Evolutionary conservation across 495 filamentous ascomycete genomes (phyloP).

Genomic region (Lichenothelia convexa): DNA sequence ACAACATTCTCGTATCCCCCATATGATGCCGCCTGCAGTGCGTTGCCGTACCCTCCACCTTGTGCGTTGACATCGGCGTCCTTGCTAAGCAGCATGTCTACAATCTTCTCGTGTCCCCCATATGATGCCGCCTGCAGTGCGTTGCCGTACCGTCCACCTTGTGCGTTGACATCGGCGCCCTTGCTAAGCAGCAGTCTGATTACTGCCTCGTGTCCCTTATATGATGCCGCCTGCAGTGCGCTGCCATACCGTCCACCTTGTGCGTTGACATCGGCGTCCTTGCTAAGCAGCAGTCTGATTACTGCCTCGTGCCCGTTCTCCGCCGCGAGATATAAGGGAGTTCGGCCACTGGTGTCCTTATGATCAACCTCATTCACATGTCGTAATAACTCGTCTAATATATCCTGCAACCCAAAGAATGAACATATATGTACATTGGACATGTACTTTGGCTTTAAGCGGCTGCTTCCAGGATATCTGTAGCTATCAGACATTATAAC

Average conservation of each 20-base stretch:
- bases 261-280: conserved; percentile 5
- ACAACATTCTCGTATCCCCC: conserved; percentile 2
- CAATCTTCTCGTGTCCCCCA: conserved; percentile 3
- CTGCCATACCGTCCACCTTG: conserved; percentile 11
- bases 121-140: conserved; percentile 7
- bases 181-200: conserved; percentile 9
- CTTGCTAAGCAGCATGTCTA: conserved; percentile 4
- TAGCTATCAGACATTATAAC: background rate
- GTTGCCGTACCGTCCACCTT: conserved; percentile 6
- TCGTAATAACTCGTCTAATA: conserved; percentile 7
- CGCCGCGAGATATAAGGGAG: conserved; percentile 6
- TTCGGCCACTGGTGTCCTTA: conserved; percentile 5
- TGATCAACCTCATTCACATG: conserved; percentile 9
- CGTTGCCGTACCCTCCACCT: conserved; percentile 2
- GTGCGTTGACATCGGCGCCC: conserved; percentile 11
- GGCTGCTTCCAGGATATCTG: background rate
- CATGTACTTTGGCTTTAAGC: conserved; percentile 2
- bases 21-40: conserved; percentile 5
- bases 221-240: conserved; percentile 12
- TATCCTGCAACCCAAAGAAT: conserved; percentile 4
- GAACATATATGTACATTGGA: conserved; percentile 7
- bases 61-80: conserved; percentile 8
- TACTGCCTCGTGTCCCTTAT: conserved; percentile 4
- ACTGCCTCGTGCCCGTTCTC: conserved; percentile 1
- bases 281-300: conserved; percentile 2